phyloP scores from a whole-genome alignment of 495 filamentous ascomycete genomes.

The Paragyromitra xinjiangensis region DNA sequence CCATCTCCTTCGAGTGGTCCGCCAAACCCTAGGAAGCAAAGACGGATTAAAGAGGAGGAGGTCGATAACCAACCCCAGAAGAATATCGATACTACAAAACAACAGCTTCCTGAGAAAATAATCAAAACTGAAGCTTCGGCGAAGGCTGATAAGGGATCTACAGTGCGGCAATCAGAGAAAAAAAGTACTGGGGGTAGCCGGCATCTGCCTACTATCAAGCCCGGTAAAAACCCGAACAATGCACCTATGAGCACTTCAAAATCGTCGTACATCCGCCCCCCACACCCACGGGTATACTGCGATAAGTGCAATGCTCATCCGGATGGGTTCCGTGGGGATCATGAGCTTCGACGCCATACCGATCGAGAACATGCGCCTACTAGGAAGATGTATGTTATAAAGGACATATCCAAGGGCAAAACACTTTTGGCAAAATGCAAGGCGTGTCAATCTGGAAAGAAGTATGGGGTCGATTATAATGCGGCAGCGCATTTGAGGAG shows the following conservation, averaged over 20 bases:
- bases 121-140: conserved; percentile 7
- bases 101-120: conserved; percentile 8
- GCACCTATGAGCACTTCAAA: conserved; percentile 23
- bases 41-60: conserved; percentile 34
- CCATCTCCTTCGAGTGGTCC: not conserved
- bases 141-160: not conserved
- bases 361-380: conserved; percentile 78
- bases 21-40: conserved; percentile 45
- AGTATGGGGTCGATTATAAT: conserved; percentile 93
- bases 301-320: conserved; percentile 76
- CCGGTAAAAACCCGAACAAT: conserved; percentile 45
- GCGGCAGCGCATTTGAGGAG: conserved; percentile 90
- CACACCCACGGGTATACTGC: conserved; percentile 80
- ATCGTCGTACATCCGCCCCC: conserved; percentile 75
- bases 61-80: not conserved
- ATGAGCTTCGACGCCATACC: conserved; percentile 87
- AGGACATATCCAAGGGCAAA: conserved; percentile 66
- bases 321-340: conserved; percentile 90
- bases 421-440: conserved; percentile 85
- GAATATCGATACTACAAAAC: conserved; percentile 9
- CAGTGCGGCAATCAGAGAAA: conserved; percentile 29
- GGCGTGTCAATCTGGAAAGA: conserved; percentile 76
- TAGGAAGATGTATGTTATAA: conserved; percentile 78
- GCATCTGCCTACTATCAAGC: conserved; percentile 42
- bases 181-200: conserved; percentile 3